These are phyloP conservation scores for Syzygium grande DNA, from an alignment of 345 rosid species.

Conservation along the genomic window DNA sequence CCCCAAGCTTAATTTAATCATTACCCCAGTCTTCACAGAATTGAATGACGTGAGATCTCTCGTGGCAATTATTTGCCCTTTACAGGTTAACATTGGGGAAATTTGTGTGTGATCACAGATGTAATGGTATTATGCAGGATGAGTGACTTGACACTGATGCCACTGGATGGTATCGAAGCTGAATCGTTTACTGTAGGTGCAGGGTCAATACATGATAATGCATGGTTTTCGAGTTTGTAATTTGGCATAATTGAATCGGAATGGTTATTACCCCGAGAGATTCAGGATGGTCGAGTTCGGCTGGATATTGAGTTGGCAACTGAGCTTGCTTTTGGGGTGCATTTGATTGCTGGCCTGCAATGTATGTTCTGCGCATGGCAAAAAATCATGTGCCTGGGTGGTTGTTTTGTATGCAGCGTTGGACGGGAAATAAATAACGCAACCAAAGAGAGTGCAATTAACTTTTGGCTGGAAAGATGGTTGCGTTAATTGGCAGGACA, in stretches of 20 bases:
- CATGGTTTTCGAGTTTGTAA: background rate
- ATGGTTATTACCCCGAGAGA: background rate
- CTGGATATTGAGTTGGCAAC: background rate
- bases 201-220: background rate
- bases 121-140: background rate
- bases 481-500: background rate
- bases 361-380: background rate
- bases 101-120: background rate
- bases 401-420: background rate
- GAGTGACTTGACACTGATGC: background rate
- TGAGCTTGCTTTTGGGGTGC: background rate
- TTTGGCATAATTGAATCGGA: background rate
- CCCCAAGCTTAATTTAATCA: background rate
- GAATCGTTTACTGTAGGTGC: background rate
- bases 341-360: background rate
- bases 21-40: background rate
- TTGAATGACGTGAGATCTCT: background rate
- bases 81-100: background rate
- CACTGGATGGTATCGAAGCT: background rate
- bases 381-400: background rate
- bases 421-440: background rate
- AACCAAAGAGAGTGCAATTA: background rate
- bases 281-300: background rate
- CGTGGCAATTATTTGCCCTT: background rate
- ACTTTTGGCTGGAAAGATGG: background rate